These are phyloP conservation scores for Lolium multiflorum DNA, from an alignment of 176 grass and related monocot genomes.

Conservation along the genomic window DNA sequence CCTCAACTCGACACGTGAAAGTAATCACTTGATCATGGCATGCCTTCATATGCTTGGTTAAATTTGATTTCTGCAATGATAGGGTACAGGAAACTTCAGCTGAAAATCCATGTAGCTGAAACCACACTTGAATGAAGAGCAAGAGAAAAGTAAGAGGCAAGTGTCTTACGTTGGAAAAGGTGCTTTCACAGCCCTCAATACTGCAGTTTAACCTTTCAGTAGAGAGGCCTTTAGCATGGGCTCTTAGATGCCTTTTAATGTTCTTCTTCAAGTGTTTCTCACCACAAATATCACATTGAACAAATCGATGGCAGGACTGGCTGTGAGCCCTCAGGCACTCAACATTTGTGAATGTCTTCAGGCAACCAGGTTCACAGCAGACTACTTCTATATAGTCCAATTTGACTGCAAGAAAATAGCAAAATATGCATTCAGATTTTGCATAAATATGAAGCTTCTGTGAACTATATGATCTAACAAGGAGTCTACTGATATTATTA, in stretches of 20 bases:
- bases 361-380: conserved; percentile 65
- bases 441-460: background rate
- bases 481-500: background rate
- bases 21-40: conserved; percentile 48
- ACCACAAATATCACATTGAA: conserved; percentile 59
- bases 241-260: conserved; percentile 54
- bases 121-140: background rate
- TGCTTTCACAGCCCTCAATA: conserved; percentile 49
- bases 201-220: conserved; percentile 53
- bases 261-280: conserved; percentile 72
- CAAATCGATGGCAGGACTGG: conserved; percentile 54
- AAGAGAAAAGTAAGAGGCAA: background rate
- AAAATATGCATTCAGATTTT: background rate
- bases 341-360: conserved; percentile 67
- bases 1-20: conserved; percentile 33
- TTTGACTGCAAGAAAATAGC: conserved; percentile 47
- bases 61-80: conserved; percentile 66
- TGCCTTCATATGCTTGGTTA: conserved; percentile 59
- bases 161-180: conserved; percentile 67
- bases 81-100: background rate
- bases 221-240: conserved; percentile 19
- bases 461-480: background rate
- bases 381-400: conserved; percentile 70
- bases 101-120: background rate
- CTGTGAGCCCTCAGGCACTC: conserved; percentile 63